phyloP scores from a whole-genome alignment of 345 rosid genomes.

The Gossypium australe region DNA sequence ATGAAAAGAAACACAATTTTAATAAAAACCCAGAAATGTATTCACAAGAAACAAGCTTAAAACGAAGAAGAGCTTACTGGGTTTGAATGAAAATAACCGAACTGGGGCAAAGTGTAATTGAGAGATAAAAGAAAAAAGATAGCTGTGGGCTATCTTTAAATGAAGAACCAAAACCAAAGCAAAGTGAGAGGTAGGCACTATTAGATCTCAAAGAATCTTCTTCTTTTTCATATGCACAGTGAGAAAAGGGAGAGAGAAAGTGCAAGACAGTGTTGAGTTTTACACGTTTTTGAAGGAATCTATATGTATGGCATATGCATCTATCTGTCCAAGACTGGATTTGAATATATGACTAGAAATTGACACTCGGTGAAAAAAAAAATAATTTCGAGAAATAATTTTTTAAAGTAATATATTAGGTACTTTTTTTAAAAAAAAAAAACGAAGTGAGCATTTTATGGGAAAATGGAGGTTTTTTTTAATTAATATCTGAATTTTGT shows the following conservation, averaged over 20 bases:
- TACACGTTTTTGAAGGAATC: background rate
- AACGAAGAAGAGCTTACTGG: conserved; percentile 9
- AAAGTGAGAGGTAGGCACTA: background rate
- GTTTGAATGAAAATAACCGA: background rate
- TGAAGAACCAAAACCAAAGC: background rate
- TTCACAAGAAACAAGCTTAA: background rate
- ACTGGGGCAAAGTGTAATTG: background rate
- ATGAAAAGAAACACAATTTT: background rate
- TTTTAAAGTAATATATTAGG: too few relatives aligned
- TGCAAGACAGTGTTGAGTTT: background rate
- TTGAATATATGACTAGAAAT: background rate
- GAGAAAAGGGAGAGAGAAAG: background rate
- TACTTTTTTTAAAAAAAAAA: too few relatives aligned
- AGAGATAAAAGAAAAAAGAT: conserved; percentile 1
- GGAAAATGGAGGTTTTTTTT: too few relatives aligned
- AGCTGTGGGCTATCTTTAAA: background rate
- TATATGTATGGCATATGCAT: background rate
- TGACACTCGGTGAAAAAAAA: background rate
- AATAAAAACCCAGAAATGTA: background rate
- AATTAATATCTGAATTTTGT: too few relatives aligned
- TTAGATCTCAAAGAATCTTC: conserved; percentile 11
- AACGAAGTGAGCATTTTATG: too few relatives aligned
- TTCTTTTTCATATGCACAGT: background rate
- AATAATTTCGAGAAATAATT: too few relatives aligned
- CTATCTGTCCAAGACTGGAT: background rate